Evolutionary conservation across 2,329 filamentous ascomycete genomes (phyloP).

Genomic region (Fusarium globosum): DNA sequence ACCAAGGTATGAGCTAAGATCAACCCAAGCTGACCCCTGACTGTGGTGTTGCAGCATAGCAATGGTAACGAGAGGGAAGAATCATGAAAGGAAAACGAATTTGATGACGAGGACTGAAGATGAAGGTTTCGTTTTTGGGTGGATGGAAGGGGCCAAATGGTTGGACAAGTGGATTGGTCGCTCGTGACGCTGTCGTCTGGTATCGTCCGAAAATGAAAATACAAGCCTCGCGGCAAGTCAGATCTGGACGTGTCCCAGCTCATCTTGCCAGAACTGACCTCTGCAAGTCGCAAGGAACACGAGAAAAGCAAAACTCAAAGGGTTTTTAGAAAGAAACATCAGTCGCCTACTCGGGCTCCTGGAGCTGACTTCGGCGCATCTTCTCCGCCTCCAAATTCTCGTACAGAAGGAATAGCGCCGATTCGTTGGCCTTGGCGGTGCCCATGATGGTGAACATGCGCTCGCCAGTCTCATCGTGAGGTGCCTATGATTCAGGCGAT

Average conservation of each 20-base stretch:
- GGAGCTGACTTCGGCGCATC: conserved; percentile 91
- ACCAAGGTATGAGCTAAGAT: conserved; percentile 12
- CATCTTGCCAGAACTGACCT: conserved; percentile 63
- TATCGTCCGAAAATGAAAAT: conserved; percentile 57
- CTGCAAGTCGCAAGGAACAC: conserved; percentile 46
- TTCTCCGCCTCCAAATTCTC: conserved; percentile 99
- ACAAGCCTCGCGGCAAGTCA: conserved; percentile 72
- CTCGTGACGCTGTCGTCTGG: conserved; percentile 58
- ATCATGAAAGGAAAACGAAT: conserved; percentile 40
- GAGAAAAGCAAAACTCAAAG: conserved; percentile 46
- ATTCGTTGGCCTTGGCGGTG: conserved; percentile 92
- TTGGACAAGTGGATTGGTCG: conserved; percentile 42
- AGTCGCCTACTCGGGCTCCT: conserved; percentile 60
- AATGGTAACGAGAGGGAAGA: conserved; percentile 41
- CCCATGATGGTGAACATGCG: conserved; percentile 99
- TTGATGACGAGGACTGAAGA: conserved; percentile 38
- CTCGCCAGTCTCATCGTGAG: conserved; percentile 97
- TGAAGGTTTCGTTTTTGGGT: conserved; percentile 34
- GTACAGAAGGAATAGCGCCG: conserved; percentile 93
- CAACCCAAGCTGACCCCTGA: conserved; percentile 15
- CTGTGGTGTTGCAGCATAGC: conserved; percentile 18
- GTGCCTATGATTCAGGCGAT: conserved; percentile 64
- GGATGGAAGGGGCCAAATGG: not conserved
- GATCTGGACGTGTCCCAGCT: conserved; percentile 65
- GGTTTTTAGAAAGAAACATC: not conserved